Conservation (phyloP, 1,284 basidiomycete genomes). For the Filobasidium uniguttulatum region DNA sequence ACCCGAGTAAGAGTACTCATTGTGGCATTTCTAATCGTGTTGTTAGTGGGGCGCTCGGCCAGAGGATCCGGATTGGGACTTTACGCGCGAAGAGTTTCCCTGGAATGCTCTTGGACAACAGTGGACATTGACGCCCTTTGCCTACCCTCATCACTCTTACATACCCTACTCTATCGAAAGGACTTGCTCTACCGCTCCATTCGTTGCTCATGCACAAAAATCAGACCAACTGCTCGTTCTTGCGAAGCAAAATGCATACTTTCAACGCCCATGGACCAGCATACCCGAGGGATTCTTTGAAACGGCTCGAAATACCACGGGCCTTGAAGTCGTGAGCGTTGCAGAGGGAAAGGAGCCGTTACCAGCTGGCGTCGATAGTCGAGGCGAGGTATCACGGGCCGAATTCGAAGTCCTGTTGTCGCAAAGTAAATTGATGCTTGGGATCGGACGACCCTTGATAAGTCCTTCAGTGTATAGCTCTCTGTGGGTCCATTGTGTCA, state of each 20-base stretch:
- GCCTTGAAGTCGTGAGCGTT: constrained; percentile 22
- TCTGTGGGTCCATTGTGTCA: constrained; percentile 22
- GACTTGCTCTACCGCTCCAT: constrained; percentile 21
- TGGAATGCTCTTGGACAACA: constrained; percentile 29
- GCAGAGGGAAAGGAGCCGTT: constrained; percentile 20
- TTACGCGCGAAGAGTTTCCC: constrained; percentile 23
- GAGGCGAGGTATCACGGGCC: constrained; percentile 19
- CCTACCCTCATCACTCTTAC: constrained; percentile 23
- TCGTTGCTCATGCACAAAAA: constrained; percentile 19
- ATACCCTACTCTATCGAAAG: constrained; percentile 31
- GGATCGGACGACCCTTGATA: constrained; percentile 27
- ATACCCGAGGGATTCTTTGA: constrained; percentile 20
- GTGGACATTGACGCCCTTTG: constrained; percentile 30
- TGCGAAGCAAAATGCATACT: constrained; percentile 27
- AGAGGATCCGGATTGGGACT: constrained; percentile 23
- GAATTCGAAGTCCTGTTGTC: constrained; percentile 25
- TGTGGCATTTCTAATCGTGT: background rate
- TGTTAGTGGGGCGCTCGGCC: constrained; percentile 24
- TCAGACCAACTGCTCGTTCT: constrained; percentile 25
- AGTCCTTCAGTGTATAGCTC: constrained; percentile 29
- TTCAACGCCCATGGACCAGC: constrained; percentile 9
- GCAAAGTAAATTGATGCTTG: constrained; percentile 24
- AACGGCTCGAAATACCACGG: constrained; percentile 12
- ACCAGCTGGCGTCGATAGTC: constrained; percentile 22
- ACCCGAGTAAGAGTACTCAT: no score